Conservation (phyloP, 2,329 filamentous ascomycete species). For the Verticillium isaacii region DNA sequence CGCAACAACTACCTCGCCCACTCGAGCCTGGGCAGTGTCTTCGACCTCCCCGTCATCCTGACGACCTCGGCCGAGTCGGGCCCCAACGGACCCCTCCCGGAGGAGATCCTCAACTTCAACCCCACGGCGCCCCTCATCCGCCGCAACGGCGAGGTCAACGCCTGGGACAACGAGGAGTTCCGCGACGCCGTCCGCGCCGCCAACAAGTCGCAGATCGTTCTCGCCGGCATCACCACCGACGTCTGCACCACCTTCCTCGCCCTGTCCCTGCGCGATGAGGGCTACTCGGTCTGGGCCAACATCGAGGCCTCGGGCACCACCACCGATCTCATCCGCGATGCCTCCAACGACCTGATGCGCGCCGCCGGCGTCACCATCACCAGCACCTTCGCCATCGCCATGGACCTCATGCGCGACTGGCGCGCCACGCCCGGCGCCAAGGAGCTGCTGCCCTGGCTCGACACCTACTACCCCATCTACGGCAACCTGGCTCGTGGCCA, state of each 20-base stretch:
- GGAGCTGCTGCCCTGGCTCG: constrained; percentile 59
- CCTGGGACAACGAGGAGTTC: constrained; percentile 72
- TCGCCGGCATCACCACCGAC: constrained; percentile 70
- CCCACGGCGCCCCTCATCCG: constrained; percentile 61
- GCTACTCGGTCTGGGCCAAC: constrained; percentile 71
- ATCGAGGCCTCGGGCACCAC: constrained; percentile 67
- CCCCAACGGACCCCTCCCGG: constrained; percentile 66
- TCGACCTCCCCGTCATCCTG: constrained; percentile 64
- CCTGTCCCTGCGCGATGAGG: constrained; percentile 64
- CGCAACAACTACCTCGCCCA: constrained; percentile 65
- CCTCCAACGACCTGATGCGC: constrained; percentile 55
- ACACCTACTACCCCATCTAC: constrained; percentile 61
- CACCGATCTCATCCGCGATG: constrained; percentile 53
- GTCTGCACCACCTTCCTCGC: constrained; percentile 73
- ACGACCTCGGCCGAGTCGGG: constrained; percentile 65
- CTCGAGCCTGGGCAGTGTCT: constrained; percentile 59
- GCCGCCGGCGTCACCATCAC: constrained; percentile 61
- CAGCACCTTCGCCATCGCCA: constrained; percentile 57
- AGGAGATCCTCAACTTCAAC: constrained; percentile 65
- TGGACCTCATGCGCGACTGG: constrained; percentile 70
- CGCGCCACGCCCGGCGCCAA: constrained; percentile 45
- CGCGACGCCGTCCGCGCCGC: constrained; percentile 59
- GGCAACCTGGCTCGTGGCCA: constrained; percentile 59
- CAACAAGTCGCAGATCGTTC: constrained; percentile 64
- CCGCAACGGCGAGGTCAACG: constrained; percentile 69